Evolutionary conservation across 208 protist genomes (phyloP).

Genomic region (Acanthamoeba culbertsoni): DNA sequence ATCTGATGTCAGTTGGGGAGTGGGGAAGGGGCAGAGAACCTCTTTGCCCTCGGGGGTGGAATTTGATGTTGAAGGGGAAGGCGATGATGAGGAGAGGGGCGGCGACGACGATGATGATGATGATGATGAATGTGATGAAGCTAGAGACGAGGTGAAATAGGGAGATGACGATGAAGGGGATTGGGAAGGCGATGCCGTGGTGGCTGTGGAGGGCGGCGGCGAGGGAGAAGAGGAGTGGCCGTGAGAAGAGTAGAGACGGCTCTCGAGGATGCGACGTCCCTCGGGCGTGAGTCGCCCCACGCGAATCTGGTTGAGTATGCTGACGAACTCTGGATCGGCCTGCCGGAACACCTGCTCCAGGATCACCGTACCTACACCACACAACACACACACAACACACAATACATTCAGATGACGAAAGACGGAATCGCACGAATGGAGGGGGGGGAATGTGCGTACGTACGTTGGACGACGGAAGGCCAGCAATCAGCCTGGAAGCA

Average conservation of each 20-base stretch:
- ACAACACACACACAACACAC: neutral
- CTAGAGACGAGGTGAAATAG: no score
- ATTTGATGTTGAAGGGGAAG: no score
- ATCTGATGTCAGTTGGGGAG: no score
- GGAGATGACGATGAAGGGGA: no score
- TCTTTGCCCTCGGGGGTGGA: no score
- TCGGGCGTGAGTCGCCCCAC: slow-evolving; percentile 34
- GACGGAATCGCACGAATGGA: no score
- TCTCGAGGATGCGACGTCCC: neutral
- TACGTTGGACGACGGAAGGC: neutral
- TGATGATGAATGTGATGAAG: no score
- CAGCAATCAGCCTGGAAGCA: slow-evolving; percentile 34
- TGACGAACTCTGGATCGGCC: slow-evolving; percentile 57
- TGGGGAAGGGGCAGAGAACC: no score
- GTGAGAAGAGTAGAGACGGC: neutral
- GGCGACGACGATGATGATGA: no score
- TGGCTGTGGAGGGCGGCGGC: neutral
- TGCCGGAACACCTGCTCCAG: slow-evolving; percentile 65
- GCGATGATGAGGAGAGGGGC: no score
- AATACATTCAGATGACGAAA: neutral
- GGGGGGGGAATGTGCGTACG: neutral
- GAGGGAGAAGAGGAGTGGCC: neutral
- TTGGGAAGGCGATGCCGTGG: neutral
- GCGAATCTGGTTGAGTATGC: slow-evolving; percentile 67
- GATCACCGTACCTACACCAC: neutral